Evolutionary conservation across 768 basidiomycete genomes (phyloP).

Genomic region (Suillus placidus): DNA sequence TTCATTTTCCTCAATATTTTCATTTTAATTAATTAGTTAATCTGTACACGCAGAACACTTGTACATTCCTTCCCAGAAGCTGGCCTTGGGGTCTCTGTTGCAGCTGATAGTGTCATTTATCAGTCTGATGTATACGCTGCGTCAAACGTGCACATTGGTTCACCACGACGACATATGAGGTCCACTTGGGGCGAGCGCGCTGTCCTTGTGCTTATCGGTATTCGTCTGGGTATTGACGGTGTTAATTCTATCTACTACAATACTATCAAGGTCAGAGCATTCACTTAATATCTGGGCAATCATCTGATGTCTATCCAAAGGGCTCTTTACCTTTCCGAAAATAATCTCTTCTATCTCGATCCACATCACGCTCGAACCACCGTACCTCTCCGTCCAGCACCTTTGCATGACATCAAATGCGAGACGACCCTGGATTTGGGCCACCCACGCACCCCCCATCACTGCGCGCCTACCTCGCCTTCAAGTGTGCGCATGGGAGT

Average conservation of each 20-base stretch:
- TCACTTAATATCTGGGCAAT: not conserved
- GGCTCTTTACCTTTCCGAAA: conserved; percentile 90
- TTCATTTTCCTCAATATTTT: not conserved
- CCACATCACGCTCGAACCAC: conserved; percentile 80
- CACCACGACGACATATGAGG: conserved; percentile 34
- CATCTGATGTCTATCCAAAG: conserved; percentile 42
- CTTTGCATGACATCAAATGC: conserved; percentile 33
- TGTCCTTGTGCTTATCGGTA: conserved; percentile 84
- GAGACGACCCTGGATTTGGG: conserved; percentile 34
- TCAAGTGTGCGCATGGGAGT: conserved; percentile 54
- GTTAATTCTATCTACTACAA: conserved; percentile 96
- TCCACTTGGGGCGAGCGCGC: conserved; percentile 77
- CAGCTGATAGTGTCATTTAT: conserved; percentile 81
- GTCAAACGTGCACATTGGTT: conserved; percentile 44
- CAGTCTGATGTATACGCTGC: conserved; percentile 85
- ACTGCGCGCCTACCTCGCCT: conserved; percentile 48
- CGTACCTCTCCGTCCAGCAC: conserved; percentile 64
- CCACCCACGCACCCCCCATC: conserved; percentile 28
- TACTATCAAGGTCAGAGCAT: conserved; percentile 62
- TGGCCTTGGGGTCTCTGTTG: conserved; percentile 78
- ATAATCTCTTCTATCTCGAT: conserved; percentile 83
- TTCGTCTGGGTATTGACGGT: conserved; percentile 87
- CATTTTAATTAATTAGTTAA: conserved; percentile 11
- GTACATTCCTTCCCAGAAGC: conserved; percentile 80
- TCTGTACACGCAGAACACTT: conserved; percentile 56